phyloP scores from a whole-genome alignment of 1,139 yeast genomes.

The Lodderomyces margitis region DNA sequence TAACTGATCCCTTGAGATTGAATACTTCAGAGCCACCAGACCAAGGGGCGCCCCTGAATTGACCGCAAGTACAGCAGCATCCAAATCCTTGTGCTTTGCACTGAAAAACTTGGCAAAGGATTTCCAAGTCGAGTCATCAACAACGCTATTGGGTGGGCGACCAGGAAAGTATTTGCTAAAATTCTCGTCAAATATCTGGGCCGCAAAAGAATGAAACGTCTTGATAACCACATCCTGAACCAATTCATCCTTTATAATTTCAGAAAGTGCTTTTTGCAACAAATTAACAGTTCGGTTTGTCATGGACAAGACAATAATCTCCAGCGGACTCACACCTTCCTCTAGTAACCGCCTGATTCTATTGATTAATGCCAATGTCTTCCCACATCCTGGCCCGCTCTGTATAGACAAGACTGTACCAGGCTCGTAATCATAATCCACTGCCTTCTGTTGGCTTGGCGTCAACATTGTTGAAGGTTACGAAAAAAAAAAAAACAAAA shows the following conservation, averaged over 20 bases:
- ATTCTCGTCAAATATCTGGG: conserved; percentile 29
- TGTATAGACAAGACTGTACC: conserved; percentile 42
- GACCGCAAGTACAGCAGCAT: conserved; percentile 30
- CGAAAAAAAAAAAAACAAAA: conserved; percentile 4
- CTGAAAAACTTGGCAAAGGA: conserved; percentile 28
- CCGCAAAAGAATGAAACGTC: conserved; percentile 66
- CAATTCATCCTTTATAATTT: not conserved
- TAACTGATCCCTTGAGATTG: conserved; percentile 21
- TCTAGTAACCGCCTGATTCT: conserved; percentile 51
- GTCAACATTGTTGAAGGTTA: conserved; percentile 7
- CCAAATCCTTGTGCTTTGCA: conserved; percentile 29
- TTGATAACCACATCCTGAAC: conserved; percentile 40
- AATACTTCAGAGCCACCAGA: conserved; percentile 24
- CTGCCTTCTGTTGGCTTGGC: conserved; percentile 10
- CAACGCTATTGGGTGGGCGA: conserved; percentile 31
- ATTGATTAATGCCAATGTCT: conserved; percentile 59
- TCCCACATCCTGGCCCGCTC: conserved; percentile 81
- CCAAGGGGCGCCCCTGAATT: conserved; percentile 28
- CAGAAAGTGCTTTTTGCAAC: conserved; percentile 37
- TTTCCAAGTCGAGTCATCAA: conserved; percentile 55
- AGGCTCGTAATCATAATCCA: conserved; percentile 13
- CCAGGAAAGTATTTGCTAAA: conserved; percentile 55
- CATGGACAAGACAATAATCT: conserved; percentile 63
- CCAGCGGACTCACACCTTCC: conserved; percentile 44
- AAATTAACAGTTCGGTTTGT: conserved; percentile 69